Conservation (phyloP, 2,329 filamentous ascomycete genomes). For the Zymoseptoria tritici region DNA sequence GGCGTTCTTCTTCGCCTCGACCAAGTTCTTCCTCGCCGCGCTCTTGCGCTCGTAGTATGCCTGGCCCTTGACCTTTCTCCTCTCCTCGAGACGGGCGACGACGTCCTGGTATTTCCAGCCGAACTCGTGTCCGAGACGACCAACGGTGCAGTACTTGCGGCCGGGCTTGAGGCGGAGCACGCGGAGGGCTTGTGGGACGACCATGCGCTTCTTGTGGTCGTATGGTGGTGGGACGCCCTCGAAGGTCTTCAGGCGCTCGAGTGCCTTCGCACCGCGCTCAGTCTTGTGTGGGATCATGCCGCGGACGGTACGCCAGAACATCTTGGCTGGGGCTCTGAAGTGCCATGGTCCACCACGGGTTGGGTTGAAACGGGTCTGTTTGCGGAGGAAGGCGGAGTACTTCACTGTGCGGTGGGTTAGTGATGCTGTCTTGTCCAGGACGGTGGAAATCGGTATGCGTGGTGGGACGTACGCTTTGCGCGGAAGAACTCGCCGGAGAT, state of each 20-base stretch:
- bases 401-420: constrained; percentile 63
- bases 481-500: constrained; percentile 99
- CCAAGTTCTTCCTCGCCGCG: constrained; percentile 81
- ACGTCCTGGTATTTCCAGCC: constrained; percentile 99
- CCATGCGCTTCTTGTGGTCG: constrained; percentile 99
- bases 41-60: constrained; percentile 99
- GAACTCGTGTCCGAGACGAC: constrained; percentile 95
- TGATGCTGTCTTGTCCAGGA: background rate
- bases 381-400: constrained; percentile 99
- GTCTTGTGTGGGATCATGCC: constrained; percentile 99
- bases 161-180: constrained; percentile 96
- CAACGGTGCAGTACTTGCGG: constrained; percentile 99
- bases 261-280: constrained; percentile 86
- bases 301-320: constrained; percentile 99
- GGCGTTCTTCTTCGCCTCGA: constrained; percentile 87
- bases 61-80: constrained; percentile 97
- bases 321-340: constrained; percentile 97
- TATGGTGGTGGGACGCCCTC: constrained; percentile 98
- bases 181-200: constrained; percentile 95
- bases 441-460: constrained; percentile 1
- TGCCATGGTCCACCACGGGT: constrained; percentile 99
- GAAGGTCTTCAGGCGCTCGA: constrained; percentile 99
- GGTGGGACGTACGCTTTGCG: constrained; percentile 84
- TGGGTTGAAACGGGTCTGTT: constrained; percentile 99
- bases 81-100: constrained; percentile 95